Evolutionary conservation across 192 early-diverging fungal species (phyloP).

Genomic region (Podila horticola): DNA sequence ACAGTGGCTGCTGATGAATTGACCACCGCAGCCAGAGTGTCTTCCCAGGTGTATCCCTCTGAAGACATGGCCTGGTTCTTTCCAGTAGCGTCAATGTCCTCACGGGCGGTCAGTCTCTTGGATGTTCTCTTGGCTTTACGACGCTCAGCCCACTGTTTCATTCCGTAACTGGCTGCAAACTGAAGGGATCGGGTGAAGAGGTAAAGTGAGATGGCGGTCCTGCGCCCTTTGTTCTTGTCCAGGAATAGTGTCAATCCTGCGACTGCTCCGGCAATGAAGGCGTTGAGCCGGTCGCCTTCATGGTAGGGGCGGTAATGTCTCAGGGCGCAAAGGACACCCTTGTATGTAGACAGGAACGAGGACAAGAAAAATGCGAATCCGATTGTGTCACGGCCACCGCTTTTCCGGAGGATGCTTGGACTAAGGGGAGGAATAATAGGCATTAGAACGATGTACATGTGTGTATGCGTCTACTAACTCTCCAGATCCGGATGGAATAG

Average conservation of each 20-base stretch:
- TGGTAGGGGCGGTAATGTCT: slow-evolving; percentile 42
- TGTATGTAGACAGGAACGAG: slow-evolving; percentile 65
- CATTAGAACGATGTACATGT: too few relatives aligned
- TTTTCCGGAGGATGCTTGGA: neutral
- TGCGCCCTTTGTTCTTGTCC: slow-evolving; percentile 59
- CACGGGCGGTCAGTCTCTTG: neutral
- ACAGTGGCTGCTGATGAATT: slow-evolving; percentile 28
- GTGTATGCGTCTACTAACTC: too few relatives aligned
- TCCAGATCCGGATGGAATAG: too few relatives aligned
- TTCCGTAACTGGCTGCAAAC: slow-evolving; percentile 63
- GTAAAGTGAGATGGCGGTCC: slow-evolving; percentile 67
- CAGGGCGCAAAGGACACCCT: slow-evolving; percentile 64
- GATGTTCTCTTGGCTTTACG: slow-evolving; percentile 12
- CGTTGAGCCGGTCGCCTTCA: slow-evolving; percentile 59
- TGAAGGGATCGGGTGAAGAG: slow-evolving; percentile 66
- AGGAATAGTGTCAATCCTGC: slow-evolving; percentile 65
- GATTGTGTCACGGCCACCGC: slow-evolving; percentile 56
- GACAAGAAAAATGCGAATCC: slow-evolving; percentile 69
- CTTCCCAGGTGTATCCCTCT: slow-evolving; percentile 46
- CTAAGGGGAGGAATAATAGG: neutral
- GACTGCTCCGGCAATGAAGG: slow-evolving; percentile 65
- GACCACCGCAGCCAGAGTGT: slow-evolving; percentile 39
- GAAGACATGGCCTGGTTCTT: slow-evolving; percentile 4
- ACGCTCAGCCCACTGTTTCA: slow-evolving; percentile 56
- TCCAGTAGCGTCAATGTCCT: neutral